A percentile compares a stretch with the other conserved stretches of the same genome.
These are phyloP conservation scores for Stagonosporopsis chrysanthemi DNA, from an alignment of 2,329 filamentous ascomycete genomes.

Conservation along the genomic window DNA sequence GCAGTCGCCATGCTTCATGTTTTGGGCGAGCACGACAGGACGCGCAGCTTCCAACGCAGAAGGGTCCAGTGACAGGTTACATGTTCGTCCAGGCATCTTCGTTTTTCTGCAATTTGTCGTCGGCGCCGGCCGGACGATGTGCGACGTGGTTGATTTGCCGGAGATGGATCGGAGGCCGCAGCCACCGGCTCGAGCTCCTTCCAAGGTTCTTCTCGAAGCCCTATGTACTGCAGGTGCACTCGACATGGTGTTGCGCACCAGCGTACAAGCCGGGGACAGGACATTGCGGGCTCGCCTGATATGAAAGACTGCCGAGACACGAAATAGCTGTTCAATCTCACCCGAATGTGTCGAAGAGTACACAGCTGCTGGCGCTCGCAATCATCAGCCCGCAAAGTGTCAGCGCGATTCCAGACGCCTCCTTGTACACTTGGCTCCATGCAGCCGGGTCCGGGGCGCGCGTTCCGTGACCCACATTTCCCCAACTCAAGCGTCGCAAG, in stretches of 20 bases:
- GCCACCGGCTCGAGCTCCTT: slow-evolving; percentile 41
- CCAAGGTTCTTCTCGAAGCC: slow-evolving; percentile 37
- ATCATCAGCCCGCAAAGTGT: neutral
- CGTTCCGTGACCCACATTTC: slow-evolving; percentile 35
- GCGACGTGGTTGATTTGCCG: slow-evolving; percentile 21
- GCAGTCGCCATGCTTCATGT: slow-evolving; percentile 11
- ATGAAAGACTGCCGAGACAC: neutral
- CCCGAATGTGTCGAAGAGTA: neutral
- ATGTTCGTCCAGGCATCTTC: slow-evolving; percentile 9
- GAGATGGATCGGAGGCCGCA: slow-evolving; percentile 3
- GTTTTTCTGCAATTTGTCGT: slow-evolving; percentile 14
- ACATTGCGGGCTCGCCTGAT: neutral
- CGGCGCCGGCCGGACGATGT: slow-evolving; percentile 10
- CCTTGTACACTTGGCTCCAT: slow-evolving; percentile 27
- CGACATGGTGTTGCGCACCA: neutral
- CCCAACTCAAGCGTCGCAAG: slow-evolving; percentile 30
- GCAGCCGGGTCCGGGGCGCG: slow-evolving; percentile 34
- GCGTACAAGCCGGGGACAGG: slow-evolving; percentile 5
- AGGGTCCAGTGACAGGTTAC: slow-evolving; percentile 15
- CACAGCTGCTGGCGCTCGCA: slow-evolving; percentile 11
- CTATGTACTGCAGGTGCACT: slow-evolving; percentile 29
- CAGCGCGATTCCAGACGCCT: slow-evolving; percentile 25
- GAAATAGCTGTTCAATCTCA: neutral
- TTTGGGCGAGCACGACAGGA: slow-evolving; percentile 25
- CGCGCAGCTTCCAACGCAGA: slow-evolving; percentile 15